These are phyloP conservation scores for Mycena pura DNA, from an alignment of 768 basidiomycete species.

Conservation along the genomic window DNA sequence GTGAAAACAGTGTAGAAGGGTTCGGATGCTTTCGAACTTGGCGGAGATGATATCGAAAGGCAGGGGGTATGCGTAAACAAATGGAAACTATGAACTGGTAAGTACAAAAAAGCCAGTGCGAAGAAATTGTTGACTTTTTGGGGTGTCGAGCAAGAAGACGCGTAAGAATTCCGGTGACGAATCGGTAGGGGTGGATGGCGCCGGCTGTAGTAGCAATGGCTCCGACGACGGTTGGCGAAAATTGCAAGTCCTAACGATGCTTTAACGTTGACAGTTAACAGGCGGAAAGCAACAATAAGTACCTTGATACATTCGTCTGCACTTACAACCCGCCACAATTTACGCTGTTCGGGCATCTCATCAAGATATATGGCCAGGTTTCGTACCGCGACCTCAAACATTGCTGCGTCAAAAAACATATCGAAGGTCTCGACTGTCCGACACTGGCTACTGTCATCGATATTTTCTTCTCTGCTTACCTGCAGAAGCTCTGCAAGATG, in stretches of 20 bases:
- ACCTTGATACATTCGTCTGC: slow-evolving; percentile 13
- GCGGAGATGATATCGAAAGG: slow-evolving; percentile 42
- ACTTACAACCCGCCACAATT: slow-evolving; percentile 26
- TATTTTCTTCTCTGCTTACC: slow-evolving; percentile 46
- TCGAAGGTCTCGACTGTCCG: slow-evolving; percentile 54
- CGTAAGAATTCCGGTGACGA: slow-evolving; percentile 51
- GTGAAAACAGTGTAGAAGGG: slow-evolving; percentile 52
- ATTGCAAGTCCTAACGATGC: slow-evolving; percentile 41
- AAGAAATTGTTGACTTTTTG: slow-evolving; percentile 3
- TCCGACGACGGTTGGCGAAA: slow-evolving; percentile 45
- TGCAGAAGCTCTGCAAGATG: slow-evolving; percentile 48
- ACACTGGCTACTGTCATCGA: slow-evolving; percentile 49
- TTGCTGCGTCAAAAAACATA: slow-evolving; percentile 41
- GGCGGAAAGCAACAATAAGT: no score
- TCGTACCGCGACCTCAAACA: slow-evolving; percentile 43
- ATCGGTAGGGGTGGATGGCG: slow-evolving; percentile 57
- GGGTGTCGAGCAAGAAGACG: slow-evolving; percentile 47
- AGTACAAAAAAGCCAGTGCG: not conserved
- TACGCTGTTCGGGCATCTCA: slow-evolving; percentile 52
- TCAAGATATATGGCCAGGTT: slow-evolving; percentile 42
- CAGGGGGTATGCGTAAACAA: slow-evolving; percentile 55
- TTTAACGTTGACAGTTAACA: not conserved
- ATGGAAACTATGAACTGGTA: slow-evolving; percentile 40
- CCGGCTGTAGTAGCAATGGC: slow-evolving; percentile 50
- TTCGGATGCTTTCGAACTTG: slow-evolving; percentile 25